Percentiles rank a stretch among this genome's conserved stretches.
Evolutionary conservation across 177 flowering plant genomes (phyloP).

Genomic region (Vitis hybrid): DNA sequence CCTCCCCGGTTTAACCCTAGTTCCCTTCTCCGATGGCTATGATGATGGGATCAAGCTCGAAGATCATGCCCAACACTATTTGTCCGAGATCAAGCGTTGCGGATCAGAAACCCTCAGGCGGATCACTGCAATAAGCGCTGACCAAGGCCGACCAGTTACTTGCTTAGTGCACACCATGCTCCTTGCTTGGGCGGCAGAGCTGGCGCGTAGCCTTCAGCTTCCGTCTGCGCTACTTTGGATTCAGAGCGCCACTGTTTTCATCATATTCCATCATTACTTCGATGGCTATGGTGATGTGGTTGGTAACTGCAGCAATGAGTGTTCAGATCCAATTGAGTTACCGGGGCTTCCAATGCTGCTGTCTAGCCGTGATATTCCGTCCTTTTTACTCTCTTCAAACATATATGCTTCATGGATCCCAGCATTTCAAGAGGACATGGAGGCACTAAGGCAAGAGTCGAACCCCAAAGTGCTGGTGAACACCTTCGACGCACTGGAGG

Average conservation of each 20-base stretch:
- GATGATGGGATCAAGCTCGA: slow-evolving; percentile 18
- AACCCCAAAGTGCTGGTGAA: slow-evolving; percentile 41
- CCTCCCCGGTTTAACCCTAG: slow-evolving; percentile 3
- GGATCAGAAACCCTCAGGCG: slow-evolving; percentile 24
- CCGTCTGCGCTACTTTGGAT: slow-evolving; percentile 46
- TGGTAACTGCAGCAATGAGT: background rate
- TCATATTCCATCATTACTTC: slow-evolving; percentile 44
- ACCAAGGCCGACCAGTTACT: slow-evolving; percentile 23
- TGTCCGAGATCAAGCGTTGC: slow-evolving; percentile 14
- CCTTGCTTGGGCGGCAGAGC: slow-evolving; percentile 40
- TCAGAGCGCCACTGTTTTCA: slow-evolving; percentile 47
- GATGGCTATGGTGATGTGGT: slow-evolving; percentile 27
- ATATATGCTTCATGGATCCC: slow-evolving; percentile 12
- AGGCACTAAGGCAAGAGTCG: slow-evolving; percentile 16
- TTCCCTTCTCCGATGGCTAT: slow-evolving; percentile 29
- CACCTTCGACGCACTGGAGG: slow-evolving; percentile 53
- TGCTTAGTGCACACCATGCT: slow-evolving; percentile 34
- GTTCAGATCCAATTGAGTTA: slow-evolving; percentile 20
- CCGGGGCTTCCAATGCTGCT: slow-evolving; percentile 43
- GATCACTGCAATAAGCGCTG: slow-evolving; percentile 5
- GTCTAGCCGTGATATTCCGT: slow-evolving; percentile 36
- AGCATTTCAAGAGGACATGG: slow-evolving; percentile 28
- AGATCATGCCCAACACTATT: background rate
- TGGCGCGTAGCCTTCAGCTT: slow-evolving; percentile 34
- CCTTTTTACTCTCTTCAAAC: slow-evolving; percentile 25